Conservation (phyloP, 2,329 filamentous ascomycete genomes). For the Sphaerostilbella broomeana region DNA sequence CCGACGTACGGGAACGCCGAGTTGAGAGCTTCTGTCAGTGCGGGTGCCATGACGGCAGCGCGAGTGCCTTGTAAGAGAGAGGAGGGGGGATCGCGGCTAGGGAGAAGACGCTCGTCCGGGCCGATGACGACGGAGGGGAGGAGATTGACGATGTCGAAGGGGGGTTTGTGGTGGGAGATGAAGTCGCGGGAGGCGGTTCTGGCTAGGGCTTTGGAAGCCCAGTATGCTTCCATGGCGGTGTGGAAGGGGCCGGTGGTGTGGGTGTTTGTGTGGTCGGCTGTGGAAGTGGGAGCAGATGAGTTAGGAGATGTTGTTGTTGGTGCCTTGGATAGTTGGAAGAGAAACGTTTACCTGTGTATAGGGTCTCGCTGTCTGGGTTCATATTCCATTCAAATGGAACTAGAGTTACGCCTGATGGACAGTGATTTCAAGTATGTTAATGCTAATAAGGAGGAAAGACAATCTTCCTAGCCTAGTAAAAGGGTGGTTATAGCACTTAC, state of each 20-base stretch:
- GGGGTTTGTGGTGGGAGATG: constrained; percentile 3
- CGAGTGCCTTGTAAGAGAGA: constrained; percentile 8
- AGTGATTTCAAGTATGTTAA: too few relatives aligned
- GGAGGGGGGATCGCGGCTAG: not conserved
- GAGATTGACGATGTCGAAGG: constrained; percentile 14
- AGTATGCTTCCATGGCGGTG: constrained; percentile 14
- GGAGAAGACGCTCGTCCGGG: constrained; percentile 9
- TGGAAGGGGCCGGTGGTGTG: constrained; percentile 2
- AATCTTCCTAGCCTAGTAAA: too few relatives aligned
- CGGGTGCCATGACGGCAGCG: constrained; percentile 9
- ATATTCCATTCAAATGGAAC: constrained; percentile 14
- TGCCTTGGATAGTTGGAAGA: too few relatives aligned
- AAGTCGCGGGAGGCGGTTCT: constrained; percentile 6
- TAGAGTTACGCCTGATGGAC: constrained; percentile 14
- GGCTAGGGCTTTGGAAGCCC: constrained; percentile 14
- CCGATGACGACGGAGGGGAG: constrained; percentile 15
- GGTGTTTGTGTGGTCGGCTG: constrained; percentile 11
- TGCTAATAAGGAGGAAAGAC: too few relatives aligned
- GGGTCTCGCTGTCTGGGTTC: constrained; percentile 9
- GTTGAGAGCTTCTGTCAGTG: constrained; percentile 6
- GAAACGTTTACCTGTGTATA: constrained; percentile 14
- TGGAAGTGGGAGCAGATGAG: too few relatives aligned
- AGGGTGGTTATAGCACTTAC: constrained; percentile 8
- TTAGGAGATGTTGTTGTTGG: too few relatives aligned
- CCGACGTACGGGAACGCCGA: constrained; percentile 15